Evolutionary conservation across 495 filamentous ascomycete species (phyloP).

Genomic region (Bryoglossum gracile): DNA sequence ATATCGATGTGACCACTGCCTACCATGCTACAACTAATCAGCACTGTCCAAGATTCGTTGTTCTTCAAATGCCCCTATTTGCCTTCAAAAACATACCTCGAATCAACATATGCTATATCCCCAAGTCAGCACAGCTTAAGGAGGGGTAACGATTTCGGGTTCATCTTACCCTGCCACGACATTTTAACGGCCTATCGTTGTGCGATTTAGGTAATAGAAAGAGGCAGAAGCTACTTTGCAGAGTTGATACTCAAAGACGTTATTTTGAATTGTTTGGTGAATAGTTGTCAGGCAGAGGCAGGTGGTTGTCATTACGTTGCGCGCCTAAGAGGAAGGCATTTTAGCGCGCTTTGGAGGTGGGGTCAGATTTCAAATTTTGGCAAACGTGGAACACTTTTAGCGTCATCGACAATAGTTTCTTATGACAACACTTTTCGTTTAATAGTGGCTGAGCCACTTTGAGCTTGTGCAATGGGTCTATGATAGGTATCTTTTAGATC

Average conservation of each 20-base stretch:
- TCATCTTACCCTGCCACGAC: slow-evolving; percentile 52
- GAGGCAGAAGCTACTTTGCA: not conserved
- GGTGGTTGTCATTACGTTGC: no score
- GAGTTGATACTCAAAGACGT: not conserved
- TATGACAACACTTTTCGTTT: no score
- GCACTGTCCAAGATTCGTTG: not conserved
- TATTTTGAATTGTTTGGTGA: no score
- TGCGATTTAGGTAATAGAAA: not conserved
- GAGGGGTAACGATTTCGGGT: slow-evolving; percentile 15
- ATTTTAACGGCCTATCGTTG: slow-evolving; percentile 24
- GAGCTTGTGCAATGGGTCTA: no score
- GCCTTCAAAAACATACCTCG: slow-evolving; percentile 43
- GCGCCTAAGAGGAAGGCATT: no score
- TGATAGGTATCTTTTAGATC: no score
- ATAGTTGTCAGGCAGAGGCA: no score
- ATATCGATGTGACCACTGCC: slow-evolving; percentile 77
- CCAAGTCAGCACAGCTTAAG: slow-evolving; percentile 15
- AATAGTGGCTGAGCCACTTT: no score
- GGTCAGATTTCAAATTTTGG: no score
- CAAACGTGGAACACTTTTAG: no score
- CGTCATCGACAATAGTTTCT: no score
- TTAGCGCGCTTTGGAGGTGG: no score
- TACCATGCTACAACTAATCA: slow-evolving; percentile 56
- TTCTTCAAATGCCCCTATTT: not conserved
- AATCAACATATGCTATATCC: slow-evolving; percentile 55